Percentiles rank a stretch among this genome's conserved stretches.
phyloP scores from a whole-genome alignment of 306 rosid genomes.

The Casuarina glauca region DNA sequence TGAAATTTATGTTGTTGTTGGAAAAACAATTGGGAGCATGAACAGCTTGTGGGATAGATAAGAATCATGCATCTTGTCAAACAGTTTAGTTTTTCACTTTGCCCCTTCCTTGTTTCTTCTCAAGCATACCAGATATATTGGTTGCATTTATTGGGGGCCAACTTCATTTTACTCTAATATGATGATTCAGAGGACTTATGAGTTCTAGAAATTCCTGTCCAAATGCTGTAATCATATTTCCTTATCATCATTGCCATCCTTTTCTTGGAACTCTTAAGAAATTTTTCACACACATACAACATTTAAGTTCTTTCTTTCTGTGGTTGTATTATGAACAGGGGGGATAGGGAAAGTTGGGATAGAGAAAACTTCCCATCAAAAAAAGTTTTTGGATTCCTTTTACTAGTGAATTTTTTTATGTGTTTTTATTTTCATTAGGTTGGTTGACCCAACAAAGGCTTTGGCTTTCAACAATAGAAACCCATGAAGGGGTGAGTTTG shows the following conservation, averaged over 20 bases:
- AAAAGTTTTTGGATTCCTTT: conserved; percentile 10
- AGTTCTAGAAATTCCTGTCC: not conserved
- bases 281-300: not conserved
- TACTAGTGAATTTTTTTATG: conserved; percentile 5
- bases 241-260: not conserved
- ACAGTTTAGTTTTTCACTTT: not conserved
- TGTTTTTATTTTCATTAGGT: conserved; percentile 40
- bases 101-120: not conserved
- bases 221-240: not conserved
- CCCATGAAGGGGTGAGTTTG: conserved; percentile 58
- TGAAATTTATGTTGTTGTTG: not conserved
- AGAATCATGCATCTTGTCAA: not conserved
- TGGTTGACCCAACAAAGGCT: conserved; percentile 85
- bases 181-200: not conserved
- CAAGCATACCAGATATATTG: not conserved
- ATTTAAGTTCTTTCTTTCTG: not conserved
- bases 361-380: not conserved
- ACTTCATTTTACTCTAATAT: not conserved
- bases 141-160: not conserved
- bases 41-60: not conserved
- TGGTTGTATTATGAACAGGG: not conserved
- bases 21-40: not conserved
- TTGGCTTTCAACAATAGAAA: conserved; percentile 75
- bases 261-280: not conserved
- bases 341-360: not conserved